Base-by-base conservation (phyloP, 2,329 filamentous ascomycete genomes). In the Lecanicillium sp. region DNA sequence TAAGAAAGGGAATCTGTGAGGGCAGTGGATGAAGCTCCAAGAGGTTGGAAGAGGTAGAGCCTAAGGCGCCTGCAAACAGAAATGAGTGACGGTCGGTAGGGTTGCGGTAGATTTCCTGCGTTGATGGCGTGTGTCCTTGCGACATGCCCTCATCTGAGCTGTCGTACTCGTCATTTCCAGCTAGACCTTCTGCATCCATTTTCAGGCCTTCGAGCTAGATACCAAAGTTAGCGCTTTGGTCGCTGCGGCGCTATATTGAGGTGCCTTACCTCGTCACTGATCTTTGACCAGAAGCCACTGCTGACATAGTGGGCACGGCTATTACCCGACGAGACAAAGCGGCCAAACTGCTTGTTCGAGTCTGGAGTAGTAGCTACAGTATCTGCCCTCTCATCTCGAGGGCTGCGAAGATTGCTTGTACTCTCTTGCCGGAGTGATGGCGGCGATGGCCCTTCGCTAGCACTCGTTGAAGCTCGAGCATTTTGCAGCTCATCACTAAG, bases 181-280 rank as follows among this genome's bases (percentile, higher is more conserved):
- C 52, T 3, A 65, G 49, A 11, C 47, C 55, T 17, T 48, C 45
- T 1, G 60, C 56, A 29, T 67, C 63, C 43, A 56, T 61, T 35
- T 67, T 67, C 3, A 72, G 50, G 2, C 56, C 63, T 40, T 68
- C 60, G 8, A 74, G 58, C 65, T 69, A 38, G 11, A 29, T 8
- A 15, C 2, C 15, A 6, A 9, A 33, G 29, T 17, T 7, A 12
- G 11, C 9, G 12, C 2, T 5, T 9, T 16, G n/a, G 9, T 14
- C 9, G 11, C 19, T 42, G n/a, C n/a, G n/a, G n/a, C n/a, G n/a
- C n/a, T n/a, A n/a, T n/a, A n/a, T n/a, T n/a, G n/a, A n/a, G n/a
- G n/a, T n/a, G n/a, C n/a, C 57, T 31, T 56, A 73, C 70, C 62
- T 75, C 73, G 33, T 75, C 70, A 37, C 67, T 70, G n/a, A 76